These are phyloP conservation scores for Cutaneotrichosporon mucoides DNA, from an alignment of 1,284 basidiomycete genomes.

Conservation along the genomic window DNA sequence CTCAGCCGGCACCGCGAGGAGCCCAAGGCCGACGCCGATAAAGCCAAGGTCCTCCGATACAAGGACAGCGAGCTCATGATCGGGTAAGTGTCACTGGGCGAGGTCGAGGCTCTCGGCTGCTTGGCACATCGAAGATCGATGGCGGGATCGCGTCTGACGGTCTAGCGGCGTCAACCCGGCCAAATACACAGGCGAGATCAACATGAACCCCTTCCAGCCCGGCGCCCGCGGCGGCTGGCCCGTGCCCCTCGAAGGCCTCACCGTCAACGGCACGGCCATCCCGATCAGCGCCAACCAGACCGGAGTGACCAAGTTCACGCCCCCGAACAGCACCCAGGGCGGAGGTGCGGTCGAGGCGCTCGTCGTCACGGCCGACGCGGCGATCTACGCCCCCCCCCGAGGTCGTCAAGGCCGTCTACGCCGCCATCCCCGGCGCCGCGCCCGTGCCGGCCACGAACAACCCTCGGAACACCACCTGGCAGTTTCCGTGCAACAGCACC, in stretches of 20 bases:
- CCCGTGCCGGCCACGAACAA: background rate
- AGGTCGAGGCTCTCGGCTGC: too few species aligned
- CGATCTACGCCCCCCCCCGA: background rate
- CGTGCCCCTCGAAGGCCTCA: background rate
- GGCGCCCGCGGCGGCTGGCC: background rate
- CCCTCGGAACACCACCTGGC: background rate
- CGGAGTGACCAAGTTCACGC: too few species aligned
- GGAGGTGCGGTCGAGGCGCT: background rate
- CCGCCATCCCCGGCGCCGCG: background rate
- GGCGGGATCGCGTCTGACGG: too few species aligned
- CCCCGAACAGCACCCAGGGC: too few species aligned
- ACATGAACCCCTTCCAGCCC: background rate
- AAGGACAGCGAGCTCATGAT: background rate
- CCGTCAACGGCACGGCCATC: background rate
- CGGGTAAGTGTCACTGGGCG: background rate
- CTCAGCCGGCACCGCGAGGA: background rate
- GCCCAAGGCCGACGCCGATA: background rate
- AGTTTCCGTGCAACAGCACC: background rate
- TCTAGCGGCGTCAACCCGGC: background rate
- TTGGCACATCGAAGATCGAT: too few species aligned
- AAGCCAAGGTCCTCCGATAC: background rate
- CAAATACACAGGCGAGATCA: background rate
- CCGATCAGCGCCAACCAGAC: background rate
- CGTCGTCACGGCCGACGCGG: background rate
- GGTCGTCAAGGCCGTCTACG: background rate